These are phyloP conservation scores for Macrotyloma uniflorum DNA, from an alignment of 306 rosid species.

Conservation along the genomic window DNA sequence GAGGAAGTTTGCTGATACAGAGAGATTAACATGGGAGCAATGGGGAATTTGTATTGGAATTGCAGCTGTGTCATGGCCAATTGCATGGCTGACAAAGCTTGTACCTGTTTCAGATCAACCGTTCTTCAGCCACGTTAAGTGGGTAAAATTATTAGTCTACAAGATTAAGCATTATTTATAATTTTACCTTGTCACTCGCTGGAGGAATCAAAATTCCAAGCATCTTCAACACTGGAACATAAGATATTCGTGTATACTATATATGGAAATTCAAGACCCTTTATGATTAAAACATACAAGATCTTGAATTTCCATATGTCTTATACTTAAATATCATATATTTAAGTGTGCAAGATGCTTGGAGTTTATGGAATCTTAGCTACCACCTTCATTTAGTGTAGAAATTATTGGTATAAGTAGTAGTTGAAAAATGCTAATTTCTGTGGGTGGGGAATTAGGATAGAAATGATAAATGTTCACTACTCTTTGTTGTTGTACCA, in stretches of 20 bases:
- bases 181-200: not conserved
- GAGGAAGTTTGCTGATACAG: slow-evolving; percentile 82
- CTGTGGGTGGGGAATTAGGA: not conserved
- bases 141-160: slow-evolving; percentile 13
- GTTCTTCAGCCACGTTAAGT: slow-evolving; percentile 43
- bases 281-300: not conserved
- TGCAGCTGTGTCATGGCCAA: slow-evolving; percentile 84
- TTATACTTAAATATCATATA: not conserved
- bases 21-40: slow-evolving; percentile 60
- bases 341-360: not conserved
- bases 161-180: slow-evolving; percentile 31
- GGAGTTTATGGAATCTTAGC: not conserved
- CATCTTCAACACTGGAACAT: slow-evolving; percentile 16
- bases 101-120: slow-evolving; percentile 66
- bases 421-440: not conserved
- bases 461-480: not conserved
- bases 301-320: slow-evolving; percentile 36
- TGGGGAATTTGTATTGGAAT: slow-evolving; percentile 63
- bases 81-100: slow-evolving; percentile 69
- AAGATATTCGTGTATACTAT: slow-evolving; percentile 11
- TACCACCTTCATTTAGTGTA: not conserved
- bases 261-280: slow-evolving; percentile 26
- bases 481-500: not conserved
- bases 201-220: not conserved
- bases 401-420: not conserved